Conservation (phyloP, 2,329 filamentous ascomycete genomes). For the Paraphoma chrysanthemicola region DNA sequence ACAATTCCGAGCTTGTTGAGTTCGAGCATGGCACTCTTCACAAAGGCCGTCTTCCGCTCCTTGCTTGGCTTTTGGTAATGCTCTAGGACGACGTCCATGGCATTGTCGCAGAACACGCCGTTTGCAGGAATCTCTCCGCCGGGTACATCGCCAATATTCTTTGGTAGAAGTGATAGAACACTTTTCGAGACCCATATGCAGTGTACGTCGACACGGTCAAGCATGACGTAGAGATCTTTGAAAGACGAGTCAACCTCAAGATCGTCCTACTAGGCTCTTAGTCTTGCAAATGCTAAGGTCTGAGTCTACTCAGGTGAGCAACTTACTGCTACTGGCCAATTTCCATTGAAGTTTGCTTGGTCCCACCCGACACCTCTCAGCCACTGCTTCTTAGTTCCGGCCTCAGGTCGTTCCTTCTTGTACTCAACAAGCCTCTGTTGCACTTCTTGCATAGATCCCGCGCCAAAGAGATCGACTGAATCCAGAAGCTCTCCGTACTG, state of each 20-base stretch:
- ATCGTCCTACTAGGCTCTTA: constrained; percentile 54
- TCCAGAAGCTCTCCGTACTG: constrained; percentile 72
- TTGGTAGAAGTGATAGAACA: constrained; percentile 67
- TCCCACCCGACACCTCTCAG: constrained; percentile 74
- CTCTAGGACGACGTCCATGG: constrained; percentile 67
- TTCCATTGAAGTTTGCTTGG: constrained; percentile 68
- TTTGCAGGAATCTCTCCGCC: constrained; percentile 71
- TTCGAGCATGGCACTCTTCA: constrained; percentile 66
- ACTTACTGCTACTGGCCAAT: constrained; percentile 68
- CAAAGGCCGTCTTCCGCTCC: constrained; percentile 61
- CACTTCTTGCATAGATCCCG: constrained; percentile 63
- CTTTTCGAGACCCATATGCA: constrained; percentile 73
- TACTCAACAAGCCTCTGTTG: constrained; percentile 61
- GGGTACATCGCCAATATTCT: constrained; percentile 57
- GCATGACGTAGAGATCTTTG: constrained; percentile 68
- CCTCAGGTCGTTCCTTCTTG: constrained; percentile 56
- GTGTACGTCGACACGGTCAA: constrained; percentile 73
- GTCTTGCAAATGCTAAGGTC: not conserved
- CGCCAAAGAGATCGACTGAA: constrained; percentile 69
- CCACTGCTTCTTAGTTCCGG: constrained; percentile 66
- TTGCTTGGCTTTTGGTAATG: constrained; percentile 64
- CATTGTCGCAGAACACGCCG: constrained; percentile 77
- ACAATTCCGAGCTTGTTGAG: constrained; percentile 71
- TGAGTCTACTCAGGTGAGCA: not conserved
- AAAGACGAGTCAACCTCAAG: constrained; percentile 62